A percentile compares a stretch with the other conserved stretches of the same genome.
These are phyloP conservation scores for Cyberlindnera galapagoensis DNA, from an alignment of 805 yeast genomes.

Conservation along the genomic window DNA sequence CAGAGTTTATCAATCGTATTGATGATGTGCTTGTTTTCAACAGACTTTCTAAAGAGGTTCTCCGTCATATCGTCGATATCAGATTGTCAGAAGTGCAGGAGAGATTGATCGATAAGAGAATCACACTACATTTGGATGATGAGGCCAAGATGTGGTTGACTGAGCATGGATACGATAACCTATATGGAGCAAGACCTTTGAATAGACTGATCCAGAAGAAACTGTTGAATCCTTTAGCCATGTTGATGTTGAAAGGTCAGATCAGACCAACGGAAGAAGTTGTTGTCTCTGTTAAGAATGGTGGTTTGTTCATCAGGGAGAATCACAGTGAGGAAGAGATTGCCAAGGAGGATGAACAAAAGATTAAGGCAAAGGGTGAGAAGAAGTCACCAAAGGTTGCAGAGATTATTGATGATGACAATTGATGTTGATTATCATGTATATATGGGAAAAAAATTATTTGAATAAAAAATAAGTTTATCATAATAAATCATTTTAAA, in stretches of 20 bases:
- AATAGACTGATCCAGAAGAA: conserved; percentile 82
- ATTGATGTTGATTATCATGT: conserved; percentile 2
- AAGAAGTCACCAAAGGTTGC: conserved; percentile 3
- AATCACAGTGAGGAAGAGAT: conserved; percentile 35
- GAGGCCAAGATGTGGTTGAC: conserved; percentile 75
- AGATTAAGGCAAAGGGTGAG: not conserved
- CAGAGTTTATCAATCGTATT: conserved; percentile 90
- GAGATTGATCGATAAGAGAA: conserved; percentile 73
- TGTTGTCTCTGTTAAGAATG: conserved; percentile 39
- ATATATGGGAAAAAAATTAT: not conserved
- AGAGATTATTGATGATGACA: conserved; percentile 11
- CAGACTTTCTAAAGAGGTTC: conserved; percentile 70
- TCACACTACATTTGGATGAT: conserved; percentile 46
- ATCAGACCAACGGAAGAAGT: conserved; percentile 54
- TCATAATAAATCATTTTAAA: conserved; percentile 1
- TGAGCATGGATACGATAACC: conserved; percentile 81
- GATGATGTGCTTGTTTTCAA: conserved; percentile 94
- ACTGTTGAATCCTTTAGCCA: conserved; percentile 85
- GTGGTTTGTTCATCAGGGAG: conserved; percentile 37
- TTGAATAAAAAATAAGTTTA: not conserved
- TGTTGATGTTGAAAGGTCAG: conserved; percentile 71
- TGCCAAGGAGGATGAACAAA: conserved; percentile 1
- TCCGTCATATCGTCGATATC: conserved; percentile 77
- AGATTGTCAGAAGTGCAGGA: conserved; percentile 77
- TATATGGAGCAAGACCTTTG: conserved; percentile 94